A percentile compares a stretch with the other conserved stretches of the same genome.
phyloP scores from a whole-genome alignment of 768 basidiomycete species.

The Leucocoprinus birnbaumii region DNA sequence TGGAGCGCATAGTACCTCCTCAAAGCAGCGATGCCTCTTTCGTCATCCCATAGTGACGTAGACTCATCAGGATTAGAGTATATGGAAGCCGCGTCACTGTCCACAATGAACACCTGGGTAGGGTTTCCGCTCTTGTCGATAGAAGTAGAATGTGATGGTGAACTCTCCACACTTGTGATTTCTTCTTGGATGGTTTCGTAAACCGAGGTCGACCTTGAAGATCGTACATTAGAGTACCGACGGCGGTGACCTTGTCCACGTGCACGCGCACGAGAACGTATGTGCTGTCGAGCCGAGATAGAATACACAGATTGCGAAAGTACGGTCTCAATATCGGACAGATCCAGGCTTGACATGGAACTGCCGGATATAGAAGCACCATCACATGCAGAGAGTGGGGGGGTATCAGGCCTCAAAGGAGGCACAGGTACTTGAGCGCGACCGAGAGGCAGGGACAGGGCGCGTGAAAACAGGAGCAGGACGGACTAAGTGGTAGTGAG shows the following conservation, averaged over 20 bases:
- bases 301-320: constrained; percentile 57
- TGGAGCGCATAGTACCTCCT: constrained; percentile 67
- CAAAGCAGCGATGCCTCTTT: constrained; percentile 59
- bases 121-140: constrained; percentile 34
- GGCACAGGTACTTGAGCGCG: constrained; percentile 70
- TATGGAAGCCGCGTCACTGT: constrained; percentile 50
- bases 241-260: constrained; percentile 70
- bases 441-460: constrained; percentile 45
- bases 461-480: constrained; percentile 60
- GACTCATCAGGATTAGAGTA: constrained; percentile 33
- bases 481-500: constrained; percentile 31
- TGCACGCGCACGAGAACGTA: constrained; percentile 45
- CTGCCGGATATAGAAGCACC: constrained; percentile 67
- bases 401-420: constrained; percentile 68
- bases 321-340: constrained; percentile 54
- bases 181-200: constrained; percentile 86
- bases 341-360: constrained; percentile 77
- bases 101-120: constrained; percentile 50
- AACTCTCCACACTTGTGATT: constrained; percentile 28
- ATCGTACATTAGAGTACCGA: constrained; percentile 60
- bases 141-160: constrained; percentile 24
- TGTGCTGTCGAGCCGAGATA: constrained; percentile 36
- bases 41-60: constrained; percentile 58
- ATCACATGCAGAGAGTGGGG: constrained; percentile 67
- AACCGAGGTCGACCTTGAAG: constrained; percentile 57